Conservation (phyloP, 176 grass and related monocot genomes). For the Thalia dealbata region DNA sequence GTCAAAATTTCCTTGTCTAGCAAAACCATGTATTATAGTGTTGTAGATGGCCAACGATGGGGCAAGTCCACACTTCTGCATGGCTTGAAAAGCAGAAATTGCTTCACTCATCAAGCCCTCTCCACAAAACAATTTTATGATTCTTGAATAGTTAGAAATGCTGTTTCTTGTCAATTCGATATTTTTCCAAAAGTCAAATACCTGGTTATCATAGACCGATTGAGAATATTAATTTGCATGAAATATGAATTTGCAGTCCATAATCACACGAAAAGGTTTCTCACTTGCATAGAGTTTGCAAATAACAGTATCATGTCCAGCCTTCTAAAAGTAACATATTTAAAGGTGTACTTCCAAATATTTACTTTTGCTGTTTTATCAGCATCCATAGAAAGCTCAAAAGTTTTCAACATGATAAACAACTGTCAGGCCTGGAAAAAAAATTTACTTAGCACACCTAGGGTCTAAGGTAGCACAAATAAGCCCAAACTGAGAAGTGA, state of each 20-base stretch:
- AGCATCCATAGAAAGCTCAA: too few species aligned
- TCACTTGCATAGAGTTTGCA: background rate
- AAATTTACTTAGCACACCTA: too few species aligned
- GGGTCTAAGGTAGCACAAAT: too few species aligned
- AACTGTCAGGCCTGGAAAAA: too few species aligned
- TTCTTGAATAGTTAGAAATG: conserved; percentile 18
- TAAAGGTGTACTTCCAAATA: background rate
- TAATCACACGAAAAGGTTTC: background rate
- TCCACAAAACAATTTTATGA: conserved; percentile 30
- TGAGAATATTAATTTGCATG: background rate
- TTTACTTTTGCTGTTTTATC: background rate
- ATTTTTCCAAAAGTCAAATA: conserved; percentile 23
- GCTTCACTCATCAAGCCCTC: conserved; percentile 23
- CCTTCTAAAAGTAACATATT: background rate
- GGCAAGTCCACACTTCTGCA: conserved; percentile 13
- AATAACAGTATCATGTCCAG: background rate
- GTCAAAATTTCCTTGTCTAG: conserved; percentile 13
- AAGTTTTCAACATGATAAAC: too few species aligned
- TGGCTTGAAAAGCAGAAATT: conserved; percentile 21
- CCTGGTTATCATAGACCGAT: conserved; percentile 1
- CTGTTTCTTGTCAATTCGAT: conserved; percentile 17
- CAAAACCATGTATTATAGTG: conserved; percentile 21
- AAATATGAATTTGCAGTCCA: background rate
- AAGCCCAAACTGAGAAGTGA: too few species aligned
- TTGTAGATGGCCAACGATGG: conserved; percentile 20